phyloP scores from a whole-genome alignment of 176 grass and related monocot species.

The Hsuehochloa calcarea region DNA sequence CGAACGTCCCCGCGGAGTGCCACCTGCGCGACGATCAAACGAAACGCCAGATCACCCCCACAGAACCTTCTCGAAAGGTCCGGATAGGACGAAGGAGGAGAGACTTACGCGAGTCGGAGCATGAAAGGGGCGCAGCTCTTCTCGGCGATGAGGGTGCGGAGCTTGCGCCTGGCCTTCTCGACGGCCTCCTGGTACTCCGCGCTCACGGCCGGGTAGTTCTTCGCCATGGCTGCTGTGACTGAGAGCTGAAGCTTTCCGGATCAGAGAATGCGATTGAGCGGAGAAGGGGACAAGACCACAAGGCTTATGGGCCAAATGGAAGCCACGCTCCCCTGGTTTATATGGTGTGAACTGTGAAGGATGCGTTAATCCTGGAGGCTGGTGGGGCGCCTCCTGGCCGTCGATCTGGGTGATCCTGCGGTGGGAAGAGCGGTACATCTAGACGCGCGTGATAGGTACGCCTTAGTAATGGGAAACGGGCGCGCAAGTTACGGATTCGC shows the following conservation, averaged over 20 bases:
- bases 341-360: not conserved
- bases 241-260: not conserved
- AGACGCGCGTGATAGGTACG: slow-evolving; percentile 29
- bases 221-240: slow-evolving; percentile 48
- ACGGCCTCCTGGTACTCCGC: slow-evolving; percentile 75
- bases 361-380: not conserved
- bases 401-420: slow-evolving; percentile 16
- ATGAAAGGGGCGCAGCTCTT: slow-evolving; percentile 94
- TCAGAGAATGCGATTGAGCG: not conserved
- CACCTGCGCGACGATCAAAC: slow-evolving; percentile 48
- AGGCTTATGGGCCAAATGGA: slow-evolving; percentile 3
- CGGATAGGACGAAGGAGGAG: not conserved
- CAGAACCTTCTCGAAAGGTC: not conserved
- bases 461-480: not conserved
- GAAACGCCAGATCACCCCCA: not conserved
- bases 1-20: slow-evolving; percentile 95
- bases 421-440: not conserved
- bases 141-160: slow-evolving; percentile 81
- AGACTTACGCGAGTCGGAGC: slow-evolving; percentile 80
- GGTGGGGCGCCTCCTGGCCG: slow-evolving; percentile 14
- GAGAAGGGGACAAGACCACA: not conserved
- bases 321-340: slow-evolving; percentile 39
- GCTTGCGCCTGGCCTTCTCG: slow-evolving; percentile 72
- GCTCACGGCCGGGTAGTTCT: slow-evolving; percentile 78
- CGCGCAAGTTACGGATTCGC: not conserved